Evolutionary conservation across 208 protist genomes (phyloP), one percentile per base, ranked within the genome.

Genomic region (Crithidia thermophila): DNA sequence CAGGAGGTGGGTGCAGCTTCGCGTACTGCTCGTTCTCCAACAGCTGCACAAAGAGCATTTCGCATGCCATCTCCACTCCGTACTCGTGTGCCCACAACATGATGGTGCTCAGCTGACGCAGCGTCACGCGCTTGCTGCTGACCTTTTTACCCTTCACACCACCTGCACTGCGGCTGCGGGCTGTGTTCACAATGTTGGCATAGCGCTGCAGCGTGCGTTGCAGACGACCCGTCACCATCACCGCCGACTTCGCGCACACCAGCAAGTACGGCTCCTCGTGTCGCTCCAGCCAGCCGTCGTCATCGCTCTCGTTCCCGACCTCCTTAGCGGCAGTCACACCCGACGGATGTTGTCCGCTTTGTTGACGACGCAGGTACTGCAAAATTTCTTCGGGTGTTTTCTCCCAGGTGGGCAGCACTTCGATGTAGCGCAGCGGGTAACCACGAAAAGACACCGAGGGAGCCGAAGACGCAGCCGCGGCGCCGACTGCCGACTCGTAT

Each of bases 51-150:
- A 77, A 66, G 51, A 92, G 68, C 77, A 92, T 88, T 30, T 79
- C 67, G 2, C 31, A 45, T 14, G 82, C 82, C 43, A 72, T 64
- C 18, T 16, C 30, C 3, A 20, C 57, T 3, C 82, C 82, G 56
- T 85, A 92, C 72, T 92, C 86, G 47, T 87, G 77, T 21, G 81
- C 75, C 83, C 86, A 92, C 52, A 92, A 43, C 21, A 55, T 68
- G 4, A 84, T 27, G 34, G 72, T 34, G 39, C 51, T 72, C 23
- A 85, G 71, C 31, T 80, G 39, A 20, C 55, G 55, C 28, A 91
- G 50, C 6, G 75, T 86, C 52, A 87, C 36, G 11, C n/a, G 28
- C n/a, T n/a, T n/a, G n/a, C n/a, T n/a, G n/a, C n/a, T n/a, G n/a
- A n/a, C n/a, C n/a, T n/a, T n/a, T n/a, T n/a, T n/a, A n/a, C n/a